Conservation (phyloP, 352 stramenopile species). For the Phytopythium montanum region DNA sequence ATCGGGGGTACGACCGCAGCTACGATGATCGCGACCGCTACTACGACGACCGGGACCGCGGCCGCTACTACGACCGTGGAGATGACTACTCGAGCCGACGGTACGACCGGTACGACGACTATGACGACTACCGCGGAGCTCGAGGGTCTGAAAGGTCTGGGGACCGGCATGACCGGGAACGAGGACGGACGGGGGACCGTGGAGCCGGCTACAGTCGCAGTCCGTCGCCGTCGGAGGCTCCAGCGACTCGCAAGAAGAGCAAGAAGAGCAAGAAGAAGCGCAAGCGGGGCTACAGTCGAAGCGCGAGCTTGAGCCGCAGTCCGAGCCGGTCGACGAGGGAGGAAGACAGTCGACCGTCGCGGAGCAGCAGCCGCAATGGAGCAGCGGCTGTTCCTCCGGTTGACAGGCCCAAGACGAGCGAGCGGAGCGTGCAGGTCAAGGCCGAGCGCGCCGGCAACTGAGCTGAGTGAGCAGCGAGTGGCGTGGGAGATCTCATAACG, state of each 20-base stretch:
- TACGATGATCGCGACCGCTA: too few relatives aligned
- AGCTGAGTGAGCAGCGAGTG: background rate
- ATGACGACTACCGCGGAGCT: conserved; percentile 15
- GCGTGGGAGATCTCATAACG: background rate
- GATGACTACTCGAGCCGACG: too few relatives aligned
- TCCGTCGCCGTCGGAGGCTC: conserved; percentile 2
- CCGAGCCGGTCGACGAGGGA: background rate
- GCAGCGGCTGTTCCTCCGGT: too few relatives aligned
- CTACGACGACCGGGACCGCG: conserved; percentile 17
- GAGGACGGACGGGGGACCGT: background rate
- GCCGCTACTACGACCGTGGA: conserved; percentile 19
- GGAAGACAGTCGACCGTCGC: background rate
- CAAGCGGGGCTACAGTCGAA: conserved; percentile 30
- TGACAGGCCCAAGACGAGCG: background rate
- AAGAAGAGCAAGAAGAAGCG: conserved; percentile 27
- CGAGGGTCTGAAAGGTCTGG: conserved; percentile 2
- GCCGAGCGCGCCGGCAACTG: background rate
- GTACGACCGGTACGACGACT: conserved; percentile 28
- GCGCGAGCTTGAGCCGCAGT: conserved; percentile 1
- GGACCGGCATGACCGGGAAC: background rate
- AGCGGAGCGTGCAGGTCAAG: conserved; percentile 1
- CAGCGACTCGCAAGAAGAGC: conserved; percentile 5
- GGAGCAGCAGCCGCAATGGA: background rate
- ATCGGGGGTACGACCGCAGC: conserved; percentile 8
- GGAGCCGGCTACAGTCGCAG: conserved; percentile 5